Evolutionary conservation across 2,329 filamentous ascomycete genomes (phyloP).

Genomic region (Colletotrichum orchidophilum): DNA sequence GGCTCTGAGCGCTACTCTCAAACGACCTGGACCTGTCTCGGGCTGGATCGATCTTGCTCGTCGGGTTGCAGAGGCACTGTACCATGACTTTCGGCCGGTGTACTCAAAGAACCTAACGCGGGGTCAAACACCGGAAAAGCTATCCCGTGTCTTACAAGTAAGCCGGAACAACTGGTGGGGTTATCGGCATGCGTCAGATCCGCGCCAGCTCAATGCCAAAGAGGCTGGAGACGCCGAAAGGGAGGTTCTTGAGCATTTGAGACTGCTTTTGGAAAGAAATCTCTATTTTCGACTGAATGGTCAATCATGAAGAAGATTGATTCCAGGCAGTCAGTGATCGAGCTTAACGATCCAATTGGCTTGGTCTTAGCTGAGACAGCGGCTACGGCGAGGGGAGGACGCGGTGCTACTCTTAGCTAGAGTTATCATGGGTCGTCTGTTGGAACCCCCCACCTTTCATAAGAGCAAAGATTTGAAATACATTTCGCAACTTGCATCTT

Average conservation of each 20-base stretch:
- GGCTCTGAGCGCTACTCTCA: not conserved
- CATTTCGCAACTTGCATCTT: too few species aligned
- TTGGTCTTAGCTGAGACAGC: not conserved
- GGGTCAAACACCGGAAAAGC: not conserved
- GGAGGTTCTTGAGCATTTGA: not conserved
- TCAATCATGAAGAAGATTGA: not conserved
- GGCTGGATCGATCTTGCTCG: not conserved
- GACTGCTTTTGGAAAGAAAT: not conserved
- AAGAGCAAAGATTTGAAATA: too few species aligned
- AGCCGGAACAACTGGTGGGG: not conserved
- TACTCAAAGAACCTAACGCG: not conserved
- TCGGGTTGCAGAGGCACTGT: not conserved
- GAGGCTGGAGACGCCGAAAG: not conserved
- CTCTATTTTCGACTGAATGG: not conserved
- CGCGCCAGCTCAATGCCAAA: not conserved
- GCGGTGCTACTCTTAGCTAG: not conserved
- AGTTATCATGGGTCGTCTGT: not conserved
- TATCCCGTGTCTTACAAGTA: not conserved
- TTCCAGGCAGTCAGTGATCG: not conserved
- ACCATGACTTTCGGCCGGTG: not conserved
- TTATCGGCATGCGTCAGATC: not conserved
- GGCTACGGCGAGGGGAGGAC: not conserved
- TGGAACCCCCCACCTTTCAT: too few species aligned
- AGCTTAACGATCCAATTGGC: not conserved
- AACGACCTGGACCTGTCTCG: not conserved